Evolutionary conservation across 2,329 filamentous ascomycete genomes (phyloP), one percentile per base, ranked within the genome.

Genomic region (Talaromyces sp.): DNA sequence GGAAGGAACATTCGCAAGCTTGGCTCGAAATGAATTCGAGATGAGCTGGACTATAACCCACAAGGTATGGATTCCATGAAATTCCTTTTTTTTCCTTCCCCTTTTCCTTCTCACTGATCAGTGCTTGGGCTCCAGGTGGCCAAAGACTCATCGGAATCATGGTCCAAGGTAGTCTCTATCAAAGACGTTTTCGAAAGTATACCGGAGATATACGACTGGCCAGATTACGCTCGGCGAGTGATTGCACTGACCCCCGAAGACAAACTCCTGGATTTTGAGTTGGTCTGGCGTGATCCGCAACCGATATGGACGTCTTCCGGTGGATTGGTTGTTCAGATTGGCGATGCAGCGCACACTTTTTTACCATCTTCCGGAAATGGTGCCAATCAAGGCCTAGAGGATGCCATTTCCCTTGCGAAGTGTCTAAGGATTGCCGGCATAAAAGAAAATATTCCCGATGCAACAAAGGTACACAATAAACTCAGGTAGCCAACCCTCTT

Each of bases 291-390:
- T 31, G 58, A 60, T 48, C 54, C 58, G 7, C 58, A 60, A 26
- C 58, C 54, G 3, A 19, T 57, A 10, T 60, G 58, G 58, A 57
- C 58, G 27, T 60, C 58, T 3, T 69, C 74, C 3, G 66, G 68
- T 19, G 58, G 58, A 35, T 11, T 14, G 31, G 51, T 60, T 35
- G 54, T 60, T 4, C 58, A 60, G 6, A 60, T 60, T 6, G 58
- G 58, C 19, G 58, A 60, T 24, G 58, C 58, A 3, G 58, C 58
- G 0, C 58, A 60, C 32, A 60, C 58, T 6, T 60, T 60, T n/a
- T 32, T 57, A 29, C 58, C 58, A 26, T 29, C 58, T 3, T 52
- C 58, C 19, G 58, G 58, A 2, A 60, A 60, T 19, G 58, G 58
- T 0, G 58, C 58, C 14, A 60, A 56, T n/a, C 58, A 60, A 26